Evolutionary conservation across 768 basidiomycete genomes (phyloP), one percentile per base, ranked within the genome.

Genomic region (Tremella yokohamensis): DNA sequence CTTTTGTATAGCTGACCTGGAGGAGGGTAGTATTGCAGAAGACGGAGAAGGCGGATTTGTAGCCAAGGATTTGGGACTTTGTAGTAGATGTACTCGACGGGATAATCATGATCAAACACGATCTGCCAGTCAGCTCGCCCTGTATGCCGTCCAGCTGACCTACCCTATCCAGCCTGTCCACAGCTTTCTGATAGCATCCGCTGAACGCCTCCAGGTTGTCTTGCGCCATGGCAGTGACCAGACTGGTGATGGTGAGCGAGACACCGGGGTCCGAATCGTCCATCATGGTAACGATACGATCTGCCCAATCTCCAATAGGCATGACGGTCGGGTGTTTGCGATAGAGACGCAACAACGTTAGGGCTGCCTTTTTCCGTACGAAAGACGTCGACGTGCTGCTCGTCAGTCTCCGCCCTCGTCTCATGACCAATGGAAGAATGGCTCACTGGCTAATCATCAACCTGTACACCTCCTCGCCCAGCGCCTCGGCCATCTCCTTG

Each of bases 1-100:
- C 29, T 4, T 6, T 34, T 13, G 2, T 26, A 11, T 15, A 24
- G 74, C 84, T 63, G 60, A 92, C 93, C 91, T 58, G 94, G 87
- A 2, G 96, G 90, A 7, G 94, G 86, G 73, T 98, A 98, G 75
- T 96, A 94, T 75, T 98, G 96, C 38, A 99, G 76, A 15, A 99
- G 76, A 20, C 91, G 87, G 13, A 99, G 81, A 2, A 99, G 83
- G 75, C 97, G 96, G 63, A 98, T 90, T 78, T 98, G 94, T 34
- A 97, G 80, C 96, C 94, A 98, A 0, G 94, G 94, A 20, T 89
- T 89, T 19, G 94, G 94, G 1, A 98, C 90, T 79, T 92, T 91
- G 79, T 99, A 99, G 76, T 99, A 99, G 16, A 92, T 83, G 73
- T 99, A 99, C 50, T 89, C 87, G 37, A 87, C 81, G 8, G 86